Conservation (phyloP, 345 rosid genomes). For the Euphorbia pulcherrima region DNA sequence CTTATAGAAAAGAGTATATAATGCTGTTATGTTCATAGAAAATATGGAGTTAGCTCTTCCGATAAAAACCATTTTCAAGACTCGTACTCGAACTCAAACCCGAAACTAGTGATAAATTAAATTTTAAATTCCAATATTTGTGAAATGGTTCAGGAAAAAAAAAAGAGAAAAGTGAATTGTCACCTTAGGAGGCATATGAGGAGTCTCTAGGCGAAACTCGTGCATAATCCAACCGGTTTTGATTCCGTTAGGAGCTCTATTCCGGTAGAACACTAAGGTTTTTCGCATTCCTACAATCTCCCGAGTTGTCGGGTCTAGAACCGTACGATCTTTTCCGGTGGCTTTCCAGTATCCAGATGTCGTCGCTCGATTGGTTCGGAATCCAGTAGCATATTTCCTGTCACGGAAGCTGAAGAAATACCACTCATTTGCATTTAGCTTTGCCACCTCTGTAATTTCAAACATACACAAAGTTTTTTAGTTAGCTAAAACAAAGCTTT, state of each 20-base stretch:
- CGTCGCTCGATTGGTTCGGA: constrained; percentile 83
- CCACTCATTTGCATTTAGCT: constrained; percentile 91
- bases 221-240: constrained; percentile 99
- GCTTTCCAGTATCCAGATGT: constrained; percentile 94
- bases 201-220: constrained; percentile 88
- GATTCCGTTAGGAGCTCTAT: constrained; percentile 91
- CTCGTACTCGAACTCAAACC: too few species aligned
- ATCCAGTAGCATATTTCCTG: constrained; percentile 88
- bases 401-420: constrained; percentile 97
- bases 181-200: constrained; percentile 94
- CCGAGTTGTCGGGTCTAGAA: constrained; percentile 53
- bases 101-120: too few species aligned
- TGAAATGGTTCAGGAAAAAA: too few species aligned
- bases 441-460: constrained; percentile 86
- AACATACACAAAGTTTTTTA: not conserved
- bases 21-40: too few species aligned
- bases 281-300: constrained; percentile 93
- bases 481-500: constrained; percentile 19
- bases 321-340: constrained; percentile 91
- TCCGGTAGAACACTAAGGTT: constrained; percentile 83
- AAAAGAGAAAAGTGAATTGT: too few species aligned
- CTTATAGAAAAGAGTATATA: too few species aligned
- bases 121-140: too few species aligned
- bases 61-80: too few species aligned
- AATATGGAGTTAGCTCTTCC: too few species aligned